Evolutionary conservation across 2,329 filamentous ascomycete species (phyloP), one percentile per base, ranked within the genome.

Genomic region (Nakataea oryzae): DNA sequence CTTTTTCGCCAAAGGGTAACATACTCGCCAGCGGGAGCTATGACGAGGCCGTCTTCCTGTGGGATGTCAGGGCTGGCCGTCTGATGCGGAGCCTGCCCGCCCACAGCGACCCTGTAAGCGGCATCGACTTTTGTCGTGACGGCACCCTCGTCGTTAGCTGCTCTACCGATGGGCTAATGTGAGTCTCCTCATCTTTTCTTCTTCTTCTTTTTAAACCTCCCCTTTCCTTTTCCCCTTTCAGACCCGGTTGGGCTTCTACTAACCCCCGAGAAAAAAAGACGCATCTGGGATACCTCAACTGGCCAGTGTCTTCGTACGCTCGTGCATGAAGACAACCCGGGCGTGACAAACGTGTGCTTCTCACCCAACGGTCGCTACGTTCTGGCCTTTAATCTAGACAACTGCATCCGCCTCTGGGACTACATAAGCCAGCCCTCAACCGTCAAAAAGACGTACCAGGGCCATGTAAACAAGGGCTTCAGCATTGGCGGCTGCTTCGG

Each of bases 1-100:
- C 93, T 7, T 97, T 97, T 74, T 93, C 91, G n/a, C 95, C 95
- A 1, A 97, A 97, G 74, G 95, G 95, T 28, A 99, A 99, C 71
- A 96, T 97, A 71, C 83, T 99, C 41, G 95, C 93, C 21, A 96
- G 90, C 67, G 95, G 95, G 14, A 96, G 90, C 66, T 97, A 97
- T 75, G 95, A 99, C 68, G 95, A 99, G 78, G 95, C 95, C 5
- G 91, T 99, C 0, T 97, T 96, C 66, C 76, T 99, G 6, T 99
- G 95, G 95, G 95, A 99, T 73, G 90, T 97, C 17, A 84, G 95
- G 17, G 91, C 91, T 0, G 93, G 91, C 0, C 81, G 88, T 27
- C 80, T 95, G 41, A 96, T 99, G 92, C 85, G 92, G 62, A 93
- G 89, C 65, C 76, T 99, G 50, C 95, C 95, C 1, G 95, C 95